Evolutionary conservation across 352 stramenopile genomes (phyloP), one percentile per base, ranked within the genome.

Genomic region (Phytophthora syringae): DNA sequence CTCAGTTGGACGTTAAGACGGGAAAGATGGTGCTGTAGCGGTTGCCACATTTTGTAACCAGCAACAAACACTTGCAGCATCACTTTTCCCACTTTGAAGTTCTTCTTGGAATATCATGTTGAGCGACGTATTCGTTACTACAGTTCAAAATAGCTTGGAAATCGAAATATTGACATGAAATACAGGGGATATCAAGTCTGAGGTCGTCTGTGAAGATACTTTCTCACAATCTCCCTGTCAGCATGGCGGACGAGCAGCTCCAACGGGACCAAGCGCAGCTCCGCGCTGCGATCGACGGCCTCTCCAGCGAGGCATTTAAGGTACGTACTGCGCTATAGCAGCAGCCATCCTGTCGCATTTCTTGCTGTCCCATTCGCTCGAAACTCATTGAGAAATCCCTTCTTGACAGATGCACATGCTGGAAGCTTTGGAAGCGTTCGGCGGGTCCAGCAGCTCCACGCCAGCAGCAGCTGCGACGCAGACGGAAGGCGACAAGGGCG

Each of bases 21-120:
- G 88, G 88, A 55, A 95, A 95, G 52, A 86, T 92, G 80, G 42
- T 78, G 54, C 28, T 94, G 13, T 90, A 76, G 63, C 30, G 16
- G 27, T 45, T 27, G 40, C 5, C 50, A 25, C 42, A 24, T 56
- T 67, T 67, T 67, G 59, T 67, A 67, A 50, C 53, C 48, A 45
- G 24, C 39, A 52, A 21, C 20, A 27, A 43, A 45, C 9, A 32
- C 27, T 32, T 32, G 27, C 27, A 32, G n/a, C n/a, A n/a, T n/a
- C n/a, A n/a, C n/a, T n/a, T n/a, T n/a, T n/a, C n/a, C n/a, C n/a
- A n/a, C n/a, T n/a, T n/a, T n/a, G n/a, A n/a, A n/a, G n/a, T n/a
- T n/a, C n/a, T n/a, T n/a, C n/a, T n/a, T n/a, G n/a, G n/a, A n/a
- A n/a, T n/a, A n/a, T n/a, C n/a, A 32, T 32, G 9, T 9, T 32